These are phyloP conservation scores for Yarrowia yakushimensis DNA, from an alignment of 805 yeast genomes.

Conservation along the genomic window DNA sequence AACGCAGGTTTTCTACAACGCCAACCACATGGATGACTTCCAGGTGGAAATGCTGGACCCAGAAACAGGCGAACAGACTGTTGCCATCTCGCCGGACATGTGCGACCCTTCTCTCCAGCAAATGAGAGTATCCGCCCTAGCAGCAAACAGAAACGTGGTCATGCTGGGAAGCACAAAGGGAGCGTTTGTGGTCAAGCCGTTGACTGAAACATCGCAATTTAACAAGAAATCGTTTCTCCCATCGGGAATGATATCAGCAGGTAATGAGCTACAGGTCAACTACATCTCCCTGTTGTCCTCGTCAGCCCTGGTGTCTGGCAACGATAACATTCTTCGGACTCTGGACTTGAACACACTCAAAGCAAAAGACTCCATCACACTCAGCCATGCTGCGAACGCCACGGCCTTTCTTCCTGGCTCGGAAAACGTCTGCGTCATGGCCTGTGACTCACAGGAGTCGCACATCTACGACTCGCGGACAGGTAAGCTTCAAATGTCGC, in stretches of 20 bases:
- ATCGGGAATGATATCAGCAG: neutral
- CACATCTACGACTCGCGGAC: constrained; percentile 47
- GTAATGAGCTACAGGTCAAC: neutral
- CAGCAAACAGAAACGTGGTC: constrained; percentile 56
- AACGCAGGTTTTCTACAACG: constrained; percentile 34
- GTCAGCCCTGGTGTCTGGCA: constrained; percentile 46
- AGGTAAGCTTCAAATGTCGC: constrained; percentile 25
- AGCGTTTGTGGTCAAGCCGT: constrained; percentile 8
- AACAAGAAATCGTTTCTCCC: neutral
- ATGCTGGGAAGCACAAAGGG: constrained; percentile 45
- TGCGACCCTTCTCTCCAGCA: constrained; percentile 46
- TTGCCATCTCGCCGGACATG: constrained; percentile 21
- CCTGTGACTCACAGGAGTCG: constrained; percentile 49
- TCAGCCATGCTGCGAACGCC: constrained; percentile 51
- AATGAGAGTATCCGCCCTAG: constrained; percentile 43
- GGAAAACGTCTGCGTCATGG: constrained; percentile 42
- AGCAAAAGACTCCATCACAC: constrained; percentile 29
- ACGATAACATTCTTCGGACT: constrained; percentile 46
- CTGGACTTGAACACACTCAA: constrained; percentile 40
- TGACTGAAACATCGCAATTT: neutral
- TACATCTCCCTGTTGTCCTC: neutral
- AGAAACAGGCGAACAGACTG: constrained; percentile 29
- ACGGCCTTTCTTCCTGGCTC: constrained; percentile 46
- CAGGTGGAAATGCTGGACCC: constrained; percentile 34
- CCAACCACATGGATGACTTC: constrained; percentile 30